Evolutionary conservation across 2,329 filamentous ascomycete species (phyloP).

Genomic region (Claviceps humidiphila): DNA sequence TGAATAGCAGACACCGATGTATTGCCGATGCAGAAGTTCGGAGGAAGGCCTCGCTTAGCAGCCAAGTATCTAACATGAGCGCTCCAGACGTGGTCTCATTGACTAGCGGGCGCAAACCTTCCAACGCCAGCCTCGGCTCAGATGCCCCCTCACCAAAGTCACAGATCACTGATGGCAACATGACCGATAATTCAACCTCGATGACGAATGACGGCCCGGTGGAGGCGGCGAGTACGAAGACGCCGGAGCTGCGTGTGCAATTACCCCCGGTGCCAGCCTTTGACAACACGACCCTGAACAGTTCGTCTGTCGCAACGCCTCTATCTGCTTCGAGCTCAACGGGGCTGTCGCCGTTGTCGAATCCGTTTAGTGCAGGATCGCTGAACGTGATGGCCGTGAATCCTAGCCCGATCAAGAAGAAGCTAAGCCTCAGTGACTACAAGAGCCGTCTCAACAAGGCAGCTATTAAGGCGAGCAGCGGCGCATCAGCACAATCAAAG

Average conservation of each 20-base stretch:
- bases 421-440: constrained; percentile 53
- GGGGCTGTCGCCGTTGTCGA: constrained; percentile 38
- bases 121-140: constrained; percentile 8
- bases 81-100: constrained; percentile 29
- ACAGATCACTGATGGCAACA: constrained; percentile 12
- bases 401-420: constrained; percentile 53
- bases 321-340: constrained; percentile 30
- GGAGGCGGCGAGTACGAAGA: constrained; percentile 21
- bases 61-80: constrained; percentile 15
- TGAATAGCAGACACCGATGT: constrained; percentile 33
- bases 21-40: constrained; percentile 27
- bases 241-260: constrained; percentile 38
- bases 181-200: constrained; percentile 18
- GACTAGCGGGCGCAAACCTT: constrained; percentile 16
- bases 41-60: constrained; percentile 13
- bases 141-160: constrained; percentile 14
- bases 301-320: constrained; percentile 24
- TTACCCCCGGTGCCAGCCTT: constrained; percentile 43
- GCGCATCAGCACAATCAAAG: constrained; percentile 17
- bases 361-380: constrained; percentile 27
- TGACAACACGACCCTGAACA: constrained; percentile 23
- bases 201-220: constrained; percentile 1
- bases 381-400: constrained; percentile 31
- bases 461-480: constrained; percentile 22
- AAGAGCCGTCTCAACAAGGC: constrained; percentile 46